Evolutionary conservation across 768 basidiomycete species (phyloP), one percentile per base, ranked within the genome.

Genomic region (Obba rivulosa): DNA sequence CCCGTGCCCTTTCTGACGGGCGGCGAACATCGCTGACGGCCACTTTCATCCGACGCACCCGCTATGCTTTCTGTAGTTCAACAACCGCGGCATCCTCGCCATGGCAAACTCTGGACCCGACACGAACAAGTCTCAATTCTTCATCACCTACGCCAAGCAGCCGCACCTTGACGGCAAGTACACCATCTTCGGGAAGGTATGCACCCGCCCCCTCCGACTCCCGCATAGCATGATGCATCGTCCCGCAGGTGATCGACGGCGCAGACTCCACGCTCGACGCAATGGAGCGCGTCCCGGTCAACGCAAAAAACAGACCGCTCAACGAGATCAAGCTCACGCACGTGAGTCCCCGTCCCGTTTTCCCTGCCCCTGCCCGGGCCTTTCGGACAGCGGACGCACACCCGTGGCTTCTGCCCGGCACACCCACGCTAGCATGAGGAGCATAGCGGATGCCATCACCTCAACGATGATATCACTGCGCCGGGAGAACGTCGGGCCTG

Each of bases 41-140:
- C n/a, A n/a, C n/a, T n/a, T n/a, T n/a, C n/a, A n/a, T n/a, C n/a
- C n/a, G n/a, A n/a, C n/a, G n/a, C n/a, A n/a, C n/a, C n/a, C n/a
- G n/a, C n/a, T n/a, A n/a, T n/a, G n/a, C n/a, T n/a, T n/a, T n/a
- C n/a, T n/a, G 21, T 62, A 98, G 95, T 98, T 99, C 72, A 97
- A 97, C 66, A 74, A 83, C 44, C 82, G 96, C 52, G 96, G 96
- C 16, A 77, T 97, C 55, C 85, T 98, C 14, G 96, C 96, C 23
- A 98, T 98, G 94, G 96, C 96, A 47, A 99, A 98, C 68, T 85
- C 90, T 8, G 96, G 96, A 1, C 83, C 84, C 9, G 91, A 96
- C 64, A 81, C 87, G 28, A 99, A 97, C 72, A 97, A 95, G 68
- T 85, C 76, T 38, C 88, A 92, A 63, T 92, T 92, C 65, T 92